phyloP scores from a whole-genome alignment of 2,329 filamentous ascomycete genomes.

The Botryotinia narcissicola region DNA sequence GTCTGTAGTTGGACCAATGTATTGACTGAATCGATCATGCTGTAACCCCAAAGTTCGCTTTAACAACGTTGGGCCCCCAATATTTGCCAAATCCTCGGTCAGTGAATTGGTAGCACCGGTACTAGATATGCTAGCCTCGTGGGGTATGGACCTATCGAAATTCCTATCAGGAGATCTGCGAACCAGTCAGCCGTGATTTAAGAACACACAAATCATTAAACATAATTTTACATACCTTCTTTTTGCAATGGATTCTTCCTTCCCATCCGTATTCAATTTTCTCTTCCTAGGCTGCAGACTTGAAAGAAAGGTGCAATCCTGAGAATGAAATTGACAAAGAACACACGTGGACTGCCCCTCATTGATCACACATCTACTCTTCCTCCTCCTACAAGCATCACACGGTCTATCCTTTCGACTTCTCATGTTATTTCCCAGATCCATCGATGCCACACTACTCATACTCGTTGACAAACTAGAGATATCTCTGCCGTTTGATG shows the following conservation, averaged over 20 bases:
- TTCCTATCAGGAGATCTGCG: slow-evolving; percentile 55
- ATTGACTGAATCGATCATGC: slow-evolving; percentile 74
- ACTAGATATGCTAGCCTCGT: slow-evolving; percentile 59
- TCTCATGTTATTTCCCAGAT: slow-evolving; percentile 46
- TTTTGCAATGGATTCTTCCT: slow-evolving; percentile 61
- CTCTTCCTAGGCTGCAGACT: slow-evolving; percentile 78
- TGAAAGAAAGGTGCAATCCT: slow-evolving; percentile 75
- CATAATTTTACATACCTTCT: slow-evolving; percentile 56
- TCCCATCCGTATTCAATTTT: slow-evolving; percentile 61
- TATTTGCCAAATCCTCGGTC: slow-evolving; percentile 68
- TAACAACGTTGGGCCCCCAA: slow-evolving; percentile 63
- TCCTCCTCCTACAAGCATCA: slow-evolving; percentile 71
- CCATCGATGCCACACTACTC: slow-evolving; percentile 52
- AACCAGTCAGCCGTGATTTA: slow-evolving; percentile 26
- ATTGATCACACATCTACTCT: slow-evolving; percentile 74
- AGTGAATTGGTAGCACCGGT: slow-evolving; percentile 61
- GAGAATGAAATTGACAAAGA: slow-evolving; percentile 73
- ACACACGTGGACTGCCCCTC: slow-evolving; percentile 72
- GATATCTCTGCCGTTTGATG: slow-evolving; percentile 29
- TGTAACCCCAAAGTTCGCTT: slow-evolving; percentile 74
- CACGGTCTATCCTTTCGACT: slow-evolving; percentile 56
- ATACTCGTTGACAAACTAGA: slow-evolving; percentile 50
- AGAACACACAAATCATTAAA: neutral
- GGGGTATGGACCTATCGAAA: slow-evolving; percentile 53
- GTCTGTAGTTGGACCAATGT: slow-evolving; percentile 79